A percentile compares a stretch with the other conserved stretches of the same genome.
These are phyloP conservation scores for Angophora floribunda DNA, from an alignment of 345 rosid genomes.

Conservation along the genomic window DNA sequence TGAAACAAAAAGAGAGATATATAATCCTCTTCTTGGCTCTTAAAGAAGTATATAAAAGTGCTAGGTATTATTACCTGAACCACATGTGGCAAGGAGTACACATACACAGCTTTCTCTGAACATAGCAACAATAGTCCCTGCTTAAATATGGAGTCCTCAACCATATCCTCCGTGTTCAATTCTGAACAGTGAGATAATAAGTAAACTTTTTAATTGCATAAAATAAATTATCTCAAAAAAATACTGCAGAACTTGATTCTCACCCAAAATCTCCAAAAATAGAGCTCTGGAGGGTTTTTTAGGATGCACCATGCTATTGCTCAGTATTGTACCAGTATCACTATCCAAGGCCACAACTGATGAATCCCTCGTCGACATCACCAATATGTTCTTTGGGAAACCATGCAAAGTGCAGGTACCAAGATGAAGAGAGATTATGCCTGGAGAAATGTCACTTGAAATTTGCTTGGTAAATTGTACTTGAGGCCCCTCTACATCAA, in stretches of 20 bases:
- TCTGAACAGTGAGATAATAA: background rate
- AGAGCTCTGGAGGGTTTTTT: constrained; percentile 81
- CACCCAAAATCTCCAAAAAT: constrained; percentile 72
- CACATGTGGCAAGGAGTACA: constrained; percentile 58
- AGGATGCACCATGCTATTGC: constrained; percentile 52
- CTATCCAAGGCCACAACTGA: constrained; percentile 65
- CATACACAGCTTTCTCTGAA: constrained; percentile 78
- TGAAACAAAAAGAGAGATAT: constrained; percentile 2
- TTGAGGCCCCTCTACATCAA: constrained; percentile 49
- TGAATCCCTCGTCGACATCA: constrained; percentile 76
- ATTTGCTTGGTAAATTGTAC: constrained; percentile 48
- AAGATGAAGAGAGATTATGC: constrained; percentile 57
- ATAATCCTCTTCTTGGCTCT: background rate
- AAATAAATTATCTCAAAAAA: background rate
- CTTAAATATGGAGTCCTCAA: constrained; percentile 32
- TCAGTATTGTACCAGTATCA: constrained; percentile 59
- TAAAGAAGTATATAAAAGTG: background rate
- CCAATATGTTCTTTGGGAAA: constrained; percentile 70
- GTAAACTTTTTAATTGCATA: background rate
- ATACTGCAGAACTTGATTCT: background rate
- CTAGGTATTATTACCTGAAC: constrained; percentile 40
- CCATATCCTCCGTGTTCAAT: background rate
- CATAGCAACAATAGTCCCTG: constrained; percentile 56
- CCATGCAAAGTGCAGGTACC: constrained; percentile 60
- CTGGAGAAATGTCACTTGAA: constrained; percentile 53